Conservation (phyloP, 78 protist genomes). For the Dictyostelium discoideum region DNA sequence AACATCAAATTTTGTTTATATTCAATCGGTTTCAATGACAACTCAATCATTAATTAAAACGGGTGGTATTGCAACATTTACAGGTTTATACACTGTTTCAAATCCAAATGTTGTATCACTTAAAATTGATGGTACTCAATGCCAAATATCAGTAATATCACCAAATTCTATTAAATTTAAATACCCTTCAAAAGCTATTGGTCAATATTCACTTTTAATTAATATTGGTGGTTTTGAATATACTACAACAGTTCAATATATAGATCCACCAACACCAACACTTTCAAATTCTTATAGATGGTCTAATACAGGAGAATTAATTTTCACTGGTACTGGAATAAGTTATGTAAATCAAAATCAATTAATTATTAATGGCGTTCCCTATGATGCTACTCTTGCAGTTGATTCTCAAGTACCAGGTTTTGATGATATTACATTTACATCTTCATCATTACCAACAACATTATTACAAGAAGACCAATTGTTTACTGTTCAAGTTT, state of each 20-base stretch:
- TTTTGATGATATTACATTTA: background rate
- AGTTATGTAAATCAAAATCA: background rate
- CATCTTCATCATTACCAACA: background rate
- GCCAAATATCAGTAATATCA: background rate
- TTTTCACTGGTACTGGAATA: background rate
- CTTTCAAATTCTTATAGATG: background rate
- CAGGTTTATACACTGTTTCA: background rate
- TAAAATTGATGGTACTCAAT: background rate
- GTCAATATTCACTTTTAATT: background rate
- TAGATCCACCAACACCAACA: background rate
- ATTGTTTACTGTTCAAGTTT: background rate
- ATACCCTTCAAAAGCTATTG: background rate
- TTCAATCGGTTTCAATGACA: background rate
- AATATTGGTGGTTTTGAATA: constrained; percentile 8
- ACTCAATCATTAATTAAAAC: background rate
- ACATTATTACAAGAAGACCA: background rate
- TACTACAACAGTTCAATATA: background rate
- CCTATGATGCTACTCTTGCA: background rate
- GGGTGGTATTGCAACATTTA: background rate
- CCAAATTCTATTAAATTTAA: background rate
- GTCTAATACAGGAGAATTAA: background rate
- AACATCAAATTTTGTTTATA: background rate
- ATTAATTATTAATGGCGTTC: background rate
- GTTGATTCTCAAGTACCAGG: background rate
- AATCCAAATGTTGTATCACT: background rate